phyloP scores from a whole-genome alignment of 306 rosid species.

The Vigna mungo region DNA sequence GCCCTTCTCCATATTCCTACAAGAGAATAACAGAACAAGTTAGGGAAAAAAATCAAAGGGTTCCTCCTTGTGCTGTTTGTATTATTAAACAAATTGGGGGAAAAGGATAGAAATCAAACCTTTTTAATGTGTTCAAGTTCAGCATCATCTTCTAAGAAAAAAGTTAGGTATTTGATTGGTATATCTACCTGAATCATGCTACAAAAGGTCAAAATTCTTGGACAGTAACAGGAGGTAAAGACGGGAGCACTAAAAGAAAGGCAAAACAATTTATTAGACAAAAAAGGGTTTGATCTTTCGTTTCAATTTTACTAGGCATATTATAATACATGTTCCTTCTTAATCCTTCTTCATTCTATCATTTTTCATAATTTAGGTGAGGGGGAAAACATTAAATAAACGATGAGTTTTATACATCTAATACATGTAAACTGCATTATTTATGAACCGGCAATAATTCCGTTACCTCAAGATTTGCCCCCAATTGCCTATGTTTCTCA shows the following conservation, averaged over 20 bases:
- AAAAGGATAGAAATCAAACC: slow-evolving; percentile 51
- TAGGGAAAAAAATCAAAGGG: slow-evolving; percentile 19
- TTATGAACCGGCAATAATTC: slow-evolving; percentile 19
- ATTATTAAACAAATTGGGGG: slow-evolving; percentile 15
- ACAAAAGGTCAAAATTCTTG: slow-evolving; percentile 25
- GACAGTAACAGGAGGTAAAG: slow-evolving; percentile 27
- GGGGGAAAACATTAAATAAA: background rate
- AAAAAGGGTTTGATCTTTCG: slow-evolving; percentile 9
- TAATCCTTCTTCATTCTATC: slow-evolving; percentile 18
- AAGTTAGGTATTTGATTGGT: slow-evolving; percentile 81
- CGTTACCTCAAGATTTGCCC: slow-evolving; percentile 89
- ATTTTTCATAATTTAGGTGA: background rate
- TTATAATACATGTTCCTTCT: background rate
- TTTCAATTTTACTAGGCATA: background rate
- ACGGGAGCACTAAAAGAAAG: background rate
- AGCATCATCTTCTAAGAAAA: slow-evolving; percentile 84
- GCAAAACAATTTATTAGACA: slow-evolving; percentile 13
- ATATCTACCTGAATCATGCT: slow-evolving; percentile 79
- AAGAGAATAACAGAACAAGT: slow-evolving; percentile 24
- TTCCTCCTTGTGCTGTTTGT: slow-evolving; percentile 10
- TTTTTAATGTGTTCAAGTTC: slow-evolving; percentile 75
- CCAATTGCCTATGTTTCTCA: slow-evolving; percentile 84
- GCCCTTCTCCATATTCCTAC: slow-evolving; percentile 89
- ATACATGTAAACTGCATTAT: slow-evolving; percentile 17
- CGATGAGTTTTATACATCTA: background rate